Base-by-base conservation (phyloP, 2,329 filamentous ascomycete genomes). In the Colletotrichum ledebouriae region DNA sequence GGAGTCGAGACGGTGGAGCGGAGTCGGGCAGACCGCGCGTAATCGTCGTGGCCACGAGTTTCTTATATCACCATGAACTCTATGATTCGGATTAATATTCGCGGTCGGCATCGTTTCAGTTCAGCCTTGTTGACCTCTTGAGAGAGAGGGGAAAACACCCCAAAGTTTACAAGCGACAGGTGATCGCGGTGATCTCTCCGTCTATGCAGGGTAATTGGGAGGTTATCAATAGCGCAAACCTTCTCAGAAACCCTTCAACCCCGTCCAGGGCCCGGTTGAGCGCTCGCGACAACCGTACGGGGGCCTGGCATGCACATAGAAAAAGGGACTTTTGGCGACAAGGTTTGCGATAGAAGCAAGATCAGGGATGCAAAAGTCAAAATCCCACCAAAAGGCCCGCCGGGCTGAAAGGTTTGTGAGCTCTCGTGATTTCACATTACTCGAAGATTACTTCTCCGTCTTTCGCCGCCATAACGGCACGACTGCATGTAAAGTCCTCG, bases 161-260 rank as follows among this genome's bases (percentile, higher is more conserved):
- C 49, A 50, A 59, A 69, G 41, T 66, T 34, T 65, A 55, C 56
- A 59, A 47, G 41, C 49, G 25, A 42, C 66, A 69, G 61, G 17
- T 69, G 66, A 66, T 66, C 55, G 37, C 62, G 66, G 61, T 60
- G 55, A 69, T 65, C 61, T 69, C 41, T 69, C 61, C 61, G 61
- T 56, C 49, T 3, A 60, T 34, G 34, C 49, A 47, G 55, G 15
- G 42, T 50, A 44, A 60, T 57, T 60, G 56, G 61, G 61, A 60
- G 61, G 61, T 56, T 56, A 52, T 56, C 66, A 69, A 66, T 66
- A 69, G 61, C 49, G 66, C 49, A 66, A 69, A 69, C 66, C n/a
- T 59, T 69, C 49, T 44, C 20, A 29, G 25, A 44, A 41, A 59
- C 61, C 61, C 55, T 60, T 66, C 56, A 55, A 56, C 42, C 56